A percentile compares a stretch with the other conserved stretches of the same genome.
phyloP scores from a whole-genome alignment of 345 rosid species.

The Citrus australasica region DNA sequence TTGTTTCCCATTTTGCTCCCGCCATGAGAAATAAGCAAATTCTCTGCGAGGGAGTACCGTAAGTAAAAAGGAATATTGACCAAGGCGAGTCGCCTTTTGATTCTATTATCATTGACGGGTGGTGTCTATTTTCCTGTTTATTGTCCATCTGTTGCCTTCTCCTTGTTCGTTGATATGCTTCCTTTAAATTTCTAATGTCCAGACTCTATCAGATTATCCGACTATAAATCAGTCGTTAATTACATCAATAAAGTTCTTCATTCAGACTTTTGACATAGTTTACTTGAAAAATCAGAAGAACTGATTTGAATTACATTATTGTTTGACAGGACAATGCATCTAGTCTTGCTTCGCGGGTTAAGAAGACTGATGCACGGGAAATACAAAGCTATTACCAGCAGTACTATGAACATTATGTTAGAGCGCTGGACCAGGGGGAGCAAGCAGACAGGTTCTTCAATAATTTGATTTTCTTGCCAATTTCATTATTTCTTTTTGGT shows the following conservation, averaged over 20 bases:
- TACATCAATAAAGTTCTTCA: background rate
- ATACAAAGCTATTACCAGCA: slow-evolving; percentile 91
- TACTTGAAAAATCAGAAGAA: background rate
- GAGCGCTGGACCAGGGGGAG: slow-evolving; percentile 92
- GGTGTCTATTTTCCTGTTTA: background rate
- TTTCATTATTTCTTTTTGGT: background rate
- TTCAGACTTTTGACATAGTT: background rate
- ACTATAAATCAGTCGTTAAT: background rate
- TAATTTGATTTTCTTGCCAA: background rate
- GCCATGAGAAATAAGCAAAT: background rate
- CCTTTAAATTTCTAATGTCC: background rate
- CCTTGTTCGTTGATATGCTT: slow-evolving; percentile 5
- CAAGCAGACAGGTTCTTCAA: slow-evolving; percentile 82
- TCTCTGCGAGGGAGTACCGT: background rate
- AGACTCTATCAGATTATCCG: background rate
- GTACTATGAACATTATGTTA: slow-evolving; percentile 86
- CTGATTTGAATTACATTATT: slow-evolving; percentile 5
- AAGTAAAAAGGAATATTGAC: background rate
- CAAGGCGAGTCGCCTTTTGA: background rate
- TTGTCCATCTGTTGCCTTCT: background rate
- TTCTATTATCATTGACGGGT: background rate
- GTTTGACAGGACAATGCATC: slow-evolving; percentile 75
- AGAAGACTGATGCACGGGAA: slow-evolving; percentile 97
- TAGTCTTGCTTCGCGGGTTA: slow-evolving; percentile 89
- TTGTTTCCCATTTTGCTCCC: background rate